These are phyloP conservation scores for Sechiopsis laciniata DNA, from an alignment of 306 rosid species.

Conservation along the genomic window DNA sequence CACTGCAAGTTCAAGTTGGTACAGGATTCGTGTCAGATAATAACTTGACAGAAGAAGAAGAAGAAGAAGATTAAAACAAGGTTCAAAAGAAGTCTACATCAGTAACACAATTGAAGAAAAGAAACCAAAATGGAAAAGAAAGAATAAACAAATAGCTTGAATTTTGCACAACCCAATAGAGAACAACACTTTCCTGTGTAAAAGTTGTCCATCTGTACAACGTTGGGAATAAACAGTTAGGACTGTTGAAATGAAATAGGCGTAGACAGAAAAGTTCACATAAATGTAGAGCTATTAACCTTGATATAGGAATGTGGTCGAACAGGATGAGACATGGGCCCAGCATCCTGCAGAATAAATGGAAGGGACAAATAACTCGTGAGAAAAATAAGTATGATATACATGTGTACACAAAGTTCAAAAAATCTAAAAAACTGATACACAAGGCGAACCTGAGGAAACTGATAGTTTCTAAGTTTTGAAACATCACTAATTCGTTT, in stretches of 20 bases:
- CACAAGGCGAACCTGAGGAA: conserved; percentile 67
- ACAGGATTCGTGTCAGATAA: conserved; percentile 40
- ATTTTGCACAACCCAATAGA: conserved; percentile 19
- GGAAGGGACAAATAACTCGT: too few species aligned
- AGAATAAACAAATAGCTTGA: conserved; percentile 12
- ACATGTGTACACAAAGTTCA: too few species aligned
- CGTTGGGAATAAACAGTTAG: conserved; percentile 23
- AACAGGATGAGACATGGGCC: conserved; percentile 99
- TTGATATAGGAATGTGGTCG: conserved; percentile 97
- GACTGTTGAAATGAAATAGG: conserved; percentile 6
- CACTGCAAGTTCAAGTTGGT: conserved; percentile 58
- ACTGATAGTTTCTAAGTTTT: conserved; percentile 82
- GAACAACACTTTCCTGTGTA: conserved; percentile 67
- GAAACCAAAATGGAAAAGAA: conserved; percentile 11
- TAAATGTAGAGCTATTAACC: conserved; percentile 44
- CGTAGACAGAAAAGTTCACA: conserved; percentile 2
- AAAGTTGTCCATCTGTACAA: conserved; percentile 96
- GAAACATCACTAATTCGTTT: conserved; percentile 84
- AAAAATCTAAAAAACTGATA: background rate
- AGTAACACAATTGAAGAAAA: background rate
- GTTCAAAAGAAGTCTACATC: conserved; percentile 20
- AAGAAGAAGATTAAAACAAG: conserved; percentile 29
- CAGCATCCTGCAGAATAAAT: conserved; percentile 36
- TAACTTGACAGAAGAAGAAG: conserved; percentile 32
- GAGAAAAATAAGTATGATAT: too few species aligned